Evolutionary conservation across 768 basidiomycete genomes (phyloP), one percentile per base, ranked within the genome.

Genomic region (Termitomyces sp.): DNA sequence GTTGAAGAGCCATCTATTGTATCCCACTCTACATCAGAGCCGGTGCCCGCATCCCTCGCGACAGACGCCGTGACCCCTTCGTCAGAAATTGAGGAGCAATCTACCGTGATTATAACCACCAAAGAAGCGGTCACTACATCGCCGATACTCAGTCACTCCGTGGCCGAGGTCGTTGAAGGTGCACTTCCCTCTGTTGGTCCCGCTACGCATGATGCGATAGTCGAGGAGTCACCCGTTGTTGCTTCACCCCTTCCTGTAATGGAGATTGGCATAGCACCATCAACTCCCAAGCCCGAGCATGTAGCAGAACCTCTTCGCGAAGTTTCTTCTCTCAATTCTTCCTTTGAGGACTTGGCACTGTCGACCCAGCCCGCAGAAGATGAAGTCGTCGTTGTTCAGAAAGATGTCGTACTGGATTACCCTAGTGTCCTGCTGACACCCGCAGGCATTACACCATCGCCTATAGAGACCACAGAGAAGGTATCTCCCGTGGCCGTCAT

Each of bases 321-420:
- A 22, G 54, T 50, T 13, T 54, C 58, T 12, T 59, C 58, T 34
- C 58, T 59, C 24, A 59, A 59, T 36, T 59, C 58, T 48, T 59
- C 58, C 45, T 59, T 59, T 48, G 58, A 59, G 47, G 58, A 59
- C 31, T 54, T 59, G 15, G 39, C 53, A 7, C 2, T 47, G 11
- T 36, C 58, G 16, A 16, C 48, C 8, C 47, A 44, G 16, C 58
- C 45, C 24, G 18, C 24, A 36, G 58, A 42, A 31, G 54, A 55
- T 9, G 58, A 48, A 22, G 15, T 53, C n/a, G 42, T 42, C 50
- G 27, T 44, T 20, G 27, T 47, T 22, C 58, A 46, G 36, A 42
- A 49, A 31, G 39, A 49, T 49, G 22, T 15, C 4, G 37, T 41
- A 9, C 11, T 30, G 5, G 39, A 36, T 13, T 18, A 59, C 18